Evolutionary conservation across 2,329 filamentous ascomycete species (phyloP).

Genomic region (Apiospora aurea): DNA sequence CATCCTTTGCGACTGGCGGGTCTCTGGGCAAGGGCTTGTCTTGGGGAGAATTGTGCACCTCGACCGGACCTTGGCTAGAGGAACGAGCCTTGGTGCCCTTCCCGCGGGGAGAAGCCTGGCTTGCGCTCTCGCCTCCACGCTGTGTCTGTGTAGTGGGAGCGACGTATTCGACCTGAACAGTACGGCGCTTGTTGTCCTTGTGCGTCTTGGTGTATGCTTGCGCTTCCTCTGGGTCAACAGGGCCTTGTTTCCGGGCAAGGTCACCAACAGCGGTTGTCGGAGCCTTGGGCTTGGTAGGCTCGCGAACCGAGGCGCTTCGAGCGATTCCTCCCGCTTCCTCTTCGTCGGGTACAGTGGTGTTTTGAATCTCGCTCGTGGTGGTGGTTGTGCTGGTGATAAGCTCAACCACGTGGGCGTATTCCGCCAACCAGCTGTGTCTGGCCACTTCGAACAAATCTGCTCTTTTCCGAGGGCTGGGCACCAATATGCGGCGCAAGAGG

Average conservation of each 20-base stretch:
- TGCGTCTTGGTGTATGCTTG: conserved; percentile 64
- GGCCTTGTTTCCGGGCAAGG: conserved; percentile 75
- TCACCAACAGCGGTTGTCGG: conserved; percentile 63
- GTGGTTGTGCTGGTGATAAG: conserved; percentile 97
- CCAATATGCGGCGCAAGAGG: conserved; percentile 88
- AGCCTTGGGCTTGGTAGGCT: conserved; percentile 75
- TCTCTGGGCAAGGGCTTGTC: conserved; percentile 69
- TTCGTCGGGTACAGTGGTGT: conserved; percentile 71
- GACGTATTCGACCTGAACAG: conserved; percentile 97
- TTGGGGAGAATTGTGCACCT: conserved; percentile 47
- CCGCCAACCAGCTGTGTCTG: conserved; percentile 96
- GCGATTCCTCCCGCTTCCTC: conserved; percentile 71
- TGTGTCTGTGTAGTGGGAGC: conserved; percentile 86
- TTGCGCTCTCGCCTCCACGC: conserved; percentile 62
- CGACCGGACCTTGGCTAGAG: conserved; percentile 60
- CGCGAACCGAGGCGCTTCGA: conserved; percentile 92
- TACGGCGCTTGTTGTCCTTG: conserved; percentile 89
- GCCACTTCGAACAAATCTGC: conserved; percentile 98
- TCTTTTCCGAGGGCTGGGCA: conserved; percentile 92
- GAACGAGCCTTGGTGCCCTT: conserved; percentile 58
- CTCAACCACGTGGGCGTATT: conserved; percentile 95
- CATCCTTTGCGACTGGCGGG: conserved; percentile 55
- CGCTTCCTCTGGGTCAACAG: conserved; percentile 71
- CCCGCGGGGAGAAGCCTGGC: conserved; percentile 38
- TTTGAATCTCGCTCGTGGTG: conserved; percentile 82